Percentiles rank a stretch among this genome's conserved stretches.
phyloP scores from a whole-genome alignment of 129 eudicot genomes.

The Centrapalus pauciflorus region DNA sequence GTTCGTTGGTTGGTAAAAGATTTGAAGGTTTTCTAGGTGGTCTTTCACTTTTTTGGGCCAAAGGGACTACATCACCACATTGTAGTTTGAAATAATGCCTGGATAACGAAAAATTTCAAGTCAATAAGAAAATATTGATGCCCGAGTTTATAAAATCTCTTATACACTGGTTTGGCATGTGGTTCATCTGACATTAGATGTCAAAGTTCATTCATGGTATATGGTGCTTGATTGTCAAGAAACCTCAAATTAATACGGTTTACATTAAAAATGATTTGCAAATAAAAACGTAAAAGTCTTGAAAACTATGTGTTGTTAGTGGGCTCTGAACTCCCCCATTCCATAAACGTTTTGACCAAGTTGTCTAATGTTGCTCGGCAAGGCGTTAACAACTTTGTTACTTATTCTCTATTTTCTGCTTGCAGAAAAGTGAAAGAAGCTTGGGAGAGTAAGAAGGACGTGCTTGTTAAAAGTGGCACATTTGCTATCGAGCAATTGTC shows the following conservation, averaged over 20 bases:
- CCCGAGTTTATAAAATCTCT: not conserved
- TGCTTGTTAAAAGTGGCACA: constrained; percentile 65
- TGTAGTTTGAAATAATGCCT: not conserved
- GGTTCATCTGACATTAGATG: not conserved
- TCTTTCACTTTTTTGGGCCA: not conserved
- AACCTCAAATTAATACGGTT: no score
- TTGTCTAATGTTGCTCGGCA: no score
- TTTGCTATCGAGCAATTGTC: constrained; percentile 90
- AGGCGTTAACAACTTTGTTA: no score
- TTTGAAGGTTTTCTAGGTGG: not conserved
- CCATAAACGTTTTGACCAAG: no score
- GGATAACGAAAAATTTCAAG: not conserved
- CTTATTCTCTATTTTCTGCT: no score
- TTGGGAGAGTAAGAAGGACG: constrained; percentile 72
- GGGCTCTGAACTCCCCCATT: no score
- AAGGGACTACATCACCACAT: not conserved
- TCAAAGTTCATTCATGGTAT: not conserved
- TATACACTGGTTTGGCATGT: not conserved
- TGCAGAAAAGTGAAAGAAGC: constrained; percentile 91
- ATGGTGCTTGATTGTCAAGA: no score
- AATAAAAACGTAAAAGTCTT: not conserved
- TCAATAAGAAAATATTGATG: not conserved
- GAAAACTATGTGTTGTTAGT: no score
- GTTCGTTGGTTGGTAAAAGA: not conserved
- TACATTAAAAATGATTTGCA: no score